Evolutionary conservation across 148 eudicot species (phyloP).

Genomic region (Oxyria digyna): DNA sequence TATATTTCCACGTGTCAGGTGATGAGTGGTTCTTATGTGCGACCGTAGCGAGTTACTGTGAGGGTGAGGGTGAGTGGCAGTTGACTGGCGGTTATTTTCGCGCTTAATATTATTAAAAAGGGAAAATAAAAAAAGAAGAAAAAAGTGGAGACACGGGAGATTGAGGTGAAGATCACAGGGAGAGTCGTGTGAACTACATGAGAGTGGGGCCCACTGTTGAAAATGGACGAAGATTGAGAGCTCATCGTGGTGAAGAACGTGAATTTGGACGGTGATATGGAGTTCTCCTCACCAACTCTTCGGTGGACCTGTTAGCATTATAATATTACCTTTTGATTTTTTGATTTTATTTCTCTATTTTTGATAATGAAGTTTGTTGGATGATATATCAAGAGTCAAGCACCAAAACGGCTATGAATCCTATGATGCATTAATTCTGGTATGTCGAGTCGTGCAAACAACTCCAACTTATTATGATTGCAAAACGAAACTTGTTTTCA

Average conservation of each 20-base stretch:
- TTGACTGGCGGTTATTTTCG: neutral
- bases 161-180: neutral
- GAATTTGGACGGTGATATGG: conserved; percentile 4
- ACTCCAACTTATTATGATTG: neutral
- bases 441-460: neutral
- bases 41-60: neutral
- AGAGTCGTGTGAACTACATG: neutral
- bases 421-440: neutral
- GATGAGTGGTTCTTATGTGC: neutral
- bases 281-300: neutral
- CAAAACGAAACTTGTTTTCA: too few relatives aligned
- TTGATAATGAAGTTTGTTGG: neutral
- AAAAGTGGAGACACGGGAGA: neutral
- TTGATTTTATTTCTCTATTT: neutral
- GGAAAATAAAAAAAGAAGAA: neutral
- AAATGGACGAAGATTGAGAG: neutral
- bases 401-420: neutral
- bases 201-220: neutral
- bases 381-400: neutral
- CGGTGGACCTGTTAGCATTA: neutral
- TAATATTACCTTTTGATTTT: neutral
- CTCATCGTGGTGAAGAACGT: neutral
- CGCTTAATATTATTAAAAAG: neutral
- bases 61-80: neutral
- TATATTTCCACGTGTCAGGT: neutral